Percentiles rank a stretch among this genome's conserved stretches.
These are phyloP conservation scores for sorghum (Sorghum bicolor) DNA, from an alignment of 176 grass and related monocot species.

Conservation along the genomic window Sorghum_bicolor_NCBIv3 NC_012870.2:6639001-6639500, in stretches of 20 bases:
- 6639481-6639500: neutral
- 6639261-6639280: neutral
- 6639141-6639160: constrained; percentile 28
- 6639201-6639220: neutral
- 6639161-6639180: neutral
- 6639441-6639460: constrained; percentile 31
- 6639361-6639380: constrained; percentile 91
- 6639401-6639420: constrained; percentile 99
- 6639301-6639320: constrained; percentile 39
- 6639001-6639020: constrained; percentile 81
- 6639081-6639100: constrained; percentile 99
- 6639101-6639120: constrained; percentile 99
- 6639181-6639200: neutral
- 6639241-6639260: constrained; percentile 20
- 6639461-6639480: constrained; percentile 9
- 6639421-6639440: constrained; percentile 30
- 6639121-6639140: constrained; percentile 29
- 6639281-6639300: constrained; percentile 12
- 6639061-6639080: constrained; percentile 98
- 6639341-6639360: constrained; percentile 99
- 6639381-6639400: constrained; percentile 98
- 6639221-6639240: constrained; percentile 21
- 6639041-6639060: constrained; percentile 97
- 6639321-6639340: constrained; percentile 88
- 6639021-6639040: constrained; percentile 99